Conservation (phyloP, 495 filamentous ascomycete species). For the Aspergillus homomorphus region DNA sequence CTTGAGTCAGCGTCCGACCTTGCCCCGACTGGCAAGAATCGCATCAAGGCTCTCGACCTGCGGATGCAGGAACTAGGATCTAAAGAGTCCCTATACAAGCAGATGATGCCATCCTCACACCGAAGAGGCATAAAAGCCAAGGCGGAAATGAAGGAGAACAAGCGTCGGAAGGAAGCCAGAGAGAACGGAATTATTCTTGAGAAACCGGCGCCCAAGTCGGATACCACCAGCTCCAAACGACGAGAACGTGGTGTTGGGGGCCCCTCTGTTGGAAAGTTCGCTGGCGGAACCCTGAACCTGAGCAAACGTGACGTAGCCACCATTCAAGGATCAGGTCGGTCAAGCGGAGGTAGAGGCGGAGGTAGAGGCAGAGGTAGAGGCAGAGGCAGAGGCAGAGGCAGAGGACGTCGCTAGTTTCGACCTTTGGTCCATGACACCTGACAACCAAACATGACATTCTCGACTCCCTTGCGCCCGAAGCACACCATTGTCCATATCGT, state of each 20-base stretch:
- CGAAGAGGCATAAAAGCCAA: constrained; percentile 74
- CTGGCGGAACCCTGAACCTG: constrained; percentile 72
- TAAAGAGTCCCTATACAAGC: constrained; percentile 66
- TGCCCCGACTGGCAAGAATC: constrained; percentile 58
- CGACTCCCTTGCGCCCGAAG: background rate
- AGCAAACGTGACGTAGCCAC: constrained; percentile 70
- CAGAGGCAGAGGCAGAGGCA: constrained; percentile 24
- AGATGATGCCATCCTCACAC: constrained; percentile 80
- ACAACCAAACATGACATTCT: background rate
- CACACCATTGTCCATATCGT: background rate
- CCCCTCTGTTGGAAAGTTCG: constrained; percentile 76
- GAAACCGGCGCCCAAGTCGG: constrained; percentile 51
- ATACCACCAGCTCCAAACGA: constrained; percentile 39
- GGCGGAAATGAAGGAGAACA: constrained; percentile 60
- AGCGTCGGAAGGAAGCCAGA: constrained; percentile 69
- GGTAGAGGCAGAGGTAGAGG: constrained; percentile 18
- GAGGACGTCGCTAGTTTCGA: constrained; percentile 22
- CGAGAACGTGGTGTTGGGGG: constrained; percentile 67
- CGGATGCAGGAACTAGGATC: constrained; percentile 78
- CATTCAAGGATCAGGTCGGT: constrained; percentile 53
- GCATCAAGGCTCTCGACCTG: constrained; percentile 75
- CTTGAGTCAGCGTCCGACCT: constrained; percentile 65
- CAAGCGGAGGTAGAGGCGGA: constrained; percentile 25
- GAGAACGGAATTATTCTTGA: constrained; percentile 93
- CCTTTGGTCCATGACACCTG: background rate